These are phyloP conservation scores for Solanum chacoense DNA, from an alignment of 305 asterid genomes.

Conservation along the genomic window DNA sequence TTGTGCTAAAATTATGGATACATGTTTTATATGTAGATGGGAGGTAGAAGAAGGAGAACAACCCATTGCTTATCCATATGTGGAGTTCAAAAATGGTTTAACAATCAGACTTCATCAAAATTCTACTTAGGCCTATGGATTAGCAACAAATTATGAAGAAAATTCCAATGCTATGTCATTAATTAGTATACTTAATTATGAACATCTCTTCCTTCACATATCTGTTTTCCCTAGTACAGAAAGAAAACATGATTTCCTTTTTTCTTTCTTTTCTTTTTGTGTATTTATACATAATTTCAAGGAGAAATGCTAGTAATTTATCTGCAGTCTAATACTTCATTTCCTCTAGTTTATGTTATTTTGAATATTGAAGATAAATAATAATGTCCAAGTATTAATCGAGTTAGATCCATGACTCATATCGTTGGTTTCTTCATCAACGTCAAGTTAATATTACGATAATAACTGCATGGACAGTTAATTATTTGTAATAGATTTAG, in stretches of 20 bases:
- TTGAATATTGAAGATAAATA: background rate
- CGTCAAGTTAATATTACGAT: background rate
- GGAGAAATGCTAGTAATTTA: background rate
- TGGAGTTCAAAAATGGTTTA: conserved; percentile 46
- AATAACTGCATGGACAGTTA: background rate
- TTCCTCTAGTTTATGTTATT: background rate
- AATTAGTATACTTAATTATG: background rate
- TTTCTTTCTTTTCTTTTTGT: background rate
- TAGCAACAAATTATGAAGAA: background rate
- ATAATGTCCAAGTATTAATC: background rate
- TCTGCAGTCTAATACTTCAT: background rate
- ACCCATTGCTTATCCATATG: conserved; percentile 63
- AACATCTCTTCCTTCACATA: background rate
- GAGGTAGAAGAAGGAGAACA: conserved; percentile 47
- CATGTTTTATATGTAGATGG: conserved; percentile 32
- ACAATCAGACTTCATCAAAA: conserved; percentile 28
- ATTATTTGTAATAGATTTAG: background rate
- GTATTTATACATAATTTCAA: background rate
- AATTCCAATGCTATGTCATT: background rate
- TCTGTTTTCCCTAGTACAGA: background rate
- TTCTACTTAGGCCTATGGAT: conserved; percentile 10
- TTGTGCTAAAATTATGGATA: background rate
- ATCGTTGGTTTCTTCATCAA: background rate
- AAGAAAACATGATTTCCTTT: background rate
- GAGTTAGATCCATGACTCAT: background rate